These are phyloP conservation scores for Plasmodium knowlesi DNA, from an alignment of 169 alveolate species.

Conservation along the genomic window DNA sequence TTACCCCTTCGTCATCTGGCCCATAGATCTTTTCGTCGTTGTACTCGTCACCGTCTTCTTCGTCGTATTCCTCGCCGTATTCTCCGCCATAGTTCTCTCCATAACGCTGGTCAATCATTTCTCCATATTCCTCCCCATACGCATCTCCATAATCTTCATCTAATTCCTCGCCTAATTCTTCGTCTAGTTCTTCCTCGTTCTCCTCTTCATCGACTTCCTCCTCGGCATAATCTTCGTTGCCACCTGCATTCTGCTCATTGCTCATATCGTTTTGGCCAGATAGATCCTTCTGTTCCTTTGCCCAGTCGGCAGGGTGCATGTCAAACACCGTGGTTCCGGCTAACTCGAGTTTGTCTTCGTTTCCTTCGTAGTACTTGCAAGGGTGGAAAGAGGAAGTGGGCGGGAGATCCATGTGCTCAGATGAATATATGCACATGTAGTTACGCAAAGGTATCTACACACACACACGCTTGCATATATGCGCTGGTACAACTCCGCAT, in stretches of 20 bases:
- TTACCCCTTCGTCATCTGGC: background rate
- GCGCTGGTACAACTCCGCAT: background rate
- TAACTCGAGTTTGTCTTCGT: background rate
- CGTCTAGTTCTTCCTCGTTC: background rate
- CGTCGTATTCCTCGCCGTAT: background rate
- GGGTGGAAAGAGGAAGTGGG: background rate
- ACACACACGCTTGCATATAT: background rate
- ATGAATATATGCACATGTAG: background rate
- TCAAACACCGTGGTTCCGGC: background rate
- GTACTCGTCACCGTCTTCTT: background rate
- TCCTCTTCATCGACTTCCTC: background rate
- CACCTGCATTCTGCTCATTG: background rate
- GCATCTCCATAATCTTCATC: background rate
- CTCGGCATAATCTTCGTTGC: background rate
- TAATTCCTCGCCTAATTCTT: background rate
- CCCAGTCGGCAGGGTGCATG: background rate
- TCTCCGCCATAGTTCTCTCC: background rate
- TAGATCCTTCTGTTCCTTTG: background rate
- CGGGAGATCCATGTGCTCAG: background rate
- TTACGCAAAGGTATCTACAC: background rate
- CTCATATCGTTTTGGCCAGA: background rate
- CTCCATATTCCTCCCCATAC: background rate
- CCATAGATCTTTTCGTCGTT: no score
- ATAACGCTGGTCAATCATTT: background rate
- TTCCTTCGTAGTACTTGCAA: background rate